These are phyloP conservation scores for Petrea volubilis DNA, from an alignment of 257 asterid species.

Conservation along the genomic window DNA sequence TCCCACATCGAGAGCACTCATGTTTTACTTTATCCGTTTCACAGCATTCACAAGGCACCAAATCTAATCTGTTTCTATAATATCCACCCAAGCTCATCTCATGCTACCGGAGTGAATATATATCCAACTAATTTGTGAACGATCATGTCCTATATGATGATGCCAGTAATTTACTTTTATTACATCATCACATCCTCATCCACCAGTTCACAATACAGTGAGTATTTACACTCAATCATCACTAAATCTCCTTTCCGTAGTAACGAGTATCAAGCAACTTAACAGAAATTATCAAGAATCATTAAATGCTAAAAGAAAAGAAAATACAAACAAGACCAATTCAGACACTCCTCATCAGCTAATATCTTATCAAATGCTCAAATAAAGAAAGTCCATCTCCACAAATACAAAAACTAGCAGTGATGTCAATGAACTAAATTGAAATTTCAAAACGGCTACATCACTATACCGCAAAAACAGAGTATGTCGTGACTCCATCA, in stretches of 20 bases:
- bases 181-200: too few species aligned
- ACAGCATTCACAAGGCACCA: not conserved
- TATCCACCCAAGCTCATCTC: not conserved
- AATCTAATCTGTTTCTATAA: not conserved
- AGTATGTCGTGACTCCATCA: conserved; percentile 88
- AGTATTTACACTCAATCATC: too few species aligned
- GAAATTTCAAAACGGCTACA: not conserved
- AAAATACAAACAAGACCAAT: not conserved
- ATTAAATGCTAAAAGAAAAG: not conserved
- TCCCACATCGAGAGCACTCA: not conserved
- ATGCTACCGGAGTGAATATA: too few species aligned
- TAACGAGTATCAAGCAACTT: not conserved
- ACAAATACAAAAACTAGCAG: conserved; percentile 1
- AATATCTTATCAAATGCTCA: conserved; percentile 16
- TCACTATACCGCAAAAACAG: conserved; percentile 77
- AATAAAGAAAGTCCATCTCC: conserved; percentile 16
- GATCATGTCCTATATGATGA: too few species aligned
- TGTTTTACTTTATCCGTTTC: not conserved
- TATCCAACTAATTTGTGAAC: too few species aligned
- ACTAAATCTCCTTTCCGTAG: not conserved
- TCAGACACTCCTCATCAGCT: not conserved
- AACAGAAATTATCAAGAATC: conserved; percentile 9
- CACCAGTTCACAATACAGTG: too few species aligned
- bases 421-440: not conserved
- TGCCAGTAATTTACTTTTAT: too few species aligned